A percentile compares a stretch with the other conserved stretches of the same genome.
These are phyloP conservation scores for Backusella morwellensis DNA, from an alignment of 192 early-diverging fungal species.

Conservation along the genomic window DNA sequence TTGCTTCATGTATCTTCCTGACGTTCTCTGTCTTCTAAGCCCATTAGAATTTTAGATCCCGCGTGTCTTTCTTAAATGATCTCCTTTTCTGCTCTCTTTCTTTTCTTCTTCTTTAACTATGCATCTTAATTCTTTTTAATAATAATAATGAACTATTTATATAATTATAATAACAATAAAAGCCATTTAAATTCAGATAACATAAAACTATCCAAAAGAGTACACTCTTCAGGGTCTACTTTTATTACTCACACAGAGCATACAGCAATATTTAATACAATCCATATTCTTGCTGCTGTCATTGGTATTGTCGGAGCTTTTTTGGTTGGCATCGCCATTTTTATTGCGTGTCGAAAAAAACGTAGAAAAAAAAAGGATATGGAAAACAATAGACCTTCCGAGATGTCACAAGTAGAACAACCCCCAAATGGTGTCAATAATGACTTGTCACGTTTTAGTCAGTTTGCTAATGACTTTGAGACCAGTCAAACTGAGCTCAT, in stretches of 20 bases:
- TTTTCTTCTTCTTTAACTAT: slow-evolving; percentile 1
- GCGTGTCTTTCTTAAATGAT: neutral
- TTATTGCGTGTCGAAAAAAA: slow-evolving; percentile 11
- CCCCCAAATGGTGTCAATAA: neutral
- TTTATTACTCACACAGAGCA: slow-evolving; percentile 10
- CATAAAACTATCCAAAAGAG: neutral
- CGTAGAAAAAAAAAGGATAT: slow-evolving; percentile 8
- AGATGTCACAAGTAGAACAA: neutral
- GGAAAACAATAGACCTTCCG: slow-evolving; percentile 5
- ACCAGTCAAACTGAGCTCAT: neutral
- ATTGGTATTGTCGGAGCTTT: slow-evolving; percentile 6
- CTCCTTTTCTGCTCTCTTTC: neutral
- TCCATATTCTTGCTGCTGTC: slow-evolving; percentile 18
- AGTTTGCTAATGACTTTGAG: slow-evolving; percentile 21
- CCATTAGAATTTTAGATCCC: slow-evolving; percentile 9
- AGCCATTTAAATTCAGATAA: neutral
- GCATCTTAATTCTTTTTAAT: slow-evolving; percentile 4
- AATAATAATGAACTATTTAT: neutral
- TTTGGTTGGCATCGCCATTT: slow-evolving; percentile 3
- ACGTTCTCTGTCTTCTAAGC: slow-evolving; percentile 13
- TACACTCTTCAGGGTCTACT: neutral
- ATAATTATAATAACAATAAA: neutral
- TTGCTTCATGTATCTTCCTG: slow-evolving; percentile 18
- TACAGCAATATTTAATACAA: neutral
- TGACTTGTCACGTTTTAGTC: slow-evolving; percentile 8